A percentile compares a stretch with the other conserved stretches of the same genome.
Conservation (phyloP, 257 asterid genomes). For the Phtheirospermum japonicum region DNA sequence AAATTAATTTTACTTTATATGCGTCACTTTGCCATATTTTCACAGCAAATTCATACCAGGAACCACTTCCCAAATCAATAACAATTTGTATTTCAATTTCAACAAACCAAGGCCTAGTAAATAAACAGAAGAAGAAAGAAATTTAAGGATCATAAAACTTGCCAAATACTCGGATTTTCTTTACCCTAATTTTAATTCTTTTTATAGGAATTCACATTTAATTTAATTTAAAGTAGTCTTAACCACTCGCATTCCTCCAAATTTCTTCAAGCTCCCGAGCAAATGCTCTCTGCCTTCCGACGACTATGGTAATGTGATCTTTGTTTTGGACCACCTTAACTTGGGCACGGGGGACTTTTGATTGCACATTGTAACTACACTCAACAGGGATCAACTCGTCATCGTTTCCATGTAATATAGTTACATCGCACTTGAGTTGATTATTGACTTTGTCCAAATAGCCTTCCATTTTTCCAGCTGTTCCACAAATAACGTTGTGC, state of each 20-base stretch:
- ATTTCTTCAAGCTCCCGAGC: constrained; percentile 88
- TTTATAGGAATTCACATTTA: too few relatives aligned
- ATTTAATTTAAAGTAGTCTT: too few relatives aligned
- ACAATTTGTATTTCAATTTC: too few relatives aligned
- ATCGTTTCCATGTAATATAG: constrained; percentile 64
- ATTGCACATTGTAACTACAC: constrained; percentile 71
- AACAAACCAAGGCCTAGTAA: too few relatives aligned
- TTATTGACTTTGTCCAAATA: constrained; percentile 62
- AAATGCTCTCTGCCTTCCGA: constrained; percentile 76
- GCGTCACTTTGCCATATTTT: too few relatives aligned
- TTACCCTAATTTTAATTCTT: too few relatives aligned
- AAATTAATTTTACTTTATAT: too few relatives aligned
- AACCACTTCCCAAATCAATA: too few relatives aligned
- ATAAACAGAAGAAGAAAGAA: too few relatives aligned
- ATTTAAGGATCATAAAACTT: too few relatives aligned
- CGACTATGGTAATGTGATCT: constrained; percentile 92
- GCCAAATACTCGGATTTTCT: too few relatives aligned
- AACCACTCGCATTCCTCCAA: constrained; percentile 58
- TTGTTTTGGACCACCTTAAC: constrained; percentile 62
- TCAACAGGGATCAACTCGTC: constrained; percentile 86
- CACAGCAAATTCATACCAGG: too few relatives aligned
- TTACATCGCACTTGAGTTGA: constrained; percentile 49
- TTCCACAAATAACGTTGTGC: constrained; percentile 88
- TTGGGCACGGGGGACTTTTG: constrained; percentile 59
- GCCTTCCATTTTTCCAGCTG: constrained; percentile 72